Base-by-base conservation (phyloP, 2,329 filamentous ascomycete species). In the Orbilia brochopaga region DNA sequence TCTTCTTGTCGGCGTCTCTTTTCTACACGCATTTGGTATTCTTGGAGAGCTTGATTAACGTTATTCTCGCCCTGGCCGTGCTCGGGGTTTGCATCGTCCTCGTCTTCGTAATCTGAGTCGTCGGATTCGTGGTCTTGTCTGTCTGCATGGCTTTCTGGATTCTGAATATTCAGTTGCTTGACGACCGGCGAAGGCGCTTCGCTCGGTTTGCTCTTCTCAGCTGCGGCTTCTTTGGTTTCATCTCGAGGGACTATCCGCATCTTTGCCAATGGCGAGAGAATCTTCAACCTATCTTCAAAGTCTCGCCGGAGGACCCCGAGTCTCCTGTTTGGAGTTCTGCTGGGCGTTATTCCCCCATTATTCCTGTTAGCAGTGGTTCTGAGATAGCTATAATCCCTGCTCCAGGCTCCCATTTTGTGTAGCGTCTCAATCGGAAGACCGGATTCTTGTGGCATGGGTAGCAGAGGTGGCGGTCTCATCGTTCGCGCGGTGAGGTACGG, bases 261-360 rank as follows among this genome's bases (percentile, higher is more conserved):
- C 21, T 70, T 70, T n/a, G 52, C 48, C n/a, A 70, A 59, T 2
- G 66, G 59, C 21, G 66, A 70, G 10, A 70, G 37, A 44, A 70
- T 70, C 58, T 54, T 54, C 7, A 62, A 54, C n/a, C 48, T 35
- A 37, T 48, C 44, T 5, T 10, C 8, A 5, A 19, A 5, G 44
- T 21, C 44, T 62, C 23, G 57, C 37, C 3, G 57, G 42, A 27
- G 58, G 19, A 5, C 50, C 21, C 10, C 10, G 13, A 40, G 21
- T 11, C 27, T 32, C 15, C 32, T 19, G 30, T 21, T 23, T 4
- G 59, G 58, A 11, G 46, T 59, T 4, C 8, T 3, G n/a, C 19
- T 21, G 44, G 3, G 7, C 7, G 13, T 24, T 2, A 15, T 17
- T 10, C 6, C 19, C 17, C 23, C 37, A 6, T 32, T 52, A 27